These are phyloP conservation scores for Phytopythium montanum DNA, from an alignment of 352 stramenopile genomes.

Conservation along the genomic window DNA sequence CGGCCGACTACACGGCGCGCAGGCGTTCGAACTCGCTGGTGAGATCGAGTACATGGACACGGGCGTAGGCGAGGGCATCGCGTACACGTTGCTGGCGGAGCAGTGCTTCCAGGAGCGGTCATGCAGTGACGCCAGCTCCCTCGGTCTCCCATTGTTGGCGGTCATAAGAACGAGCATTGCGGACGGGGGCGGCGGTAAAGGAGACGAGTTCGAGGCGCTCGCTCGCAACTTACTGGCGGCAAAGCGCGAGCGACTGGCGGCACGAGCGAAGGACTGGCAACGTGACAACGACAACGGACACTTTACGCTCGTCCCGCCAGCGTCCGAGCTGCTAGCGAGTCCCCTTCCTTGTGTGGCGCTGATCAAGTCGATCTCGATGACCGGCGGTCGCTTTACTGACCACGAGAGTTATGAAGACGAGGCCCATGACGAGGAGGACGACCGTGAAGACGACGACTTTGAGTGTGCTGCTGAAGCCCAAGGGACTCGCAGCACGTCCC, in stretches of 20 bases:
- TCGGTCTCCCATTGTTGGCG: conserved; percentile 15
- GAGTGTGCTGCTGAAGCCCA: not conserved
- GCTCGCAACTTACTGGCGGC: not conserved
- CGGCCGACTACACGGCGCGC: conserved; percentile 21
- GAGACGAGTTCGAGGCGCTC: not conserved
- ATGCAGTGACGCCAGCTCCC: not conserved
- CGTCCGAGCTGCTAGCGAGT: conserved; percentile 15
- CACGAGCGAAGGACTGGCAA: conserved; percentile 7
- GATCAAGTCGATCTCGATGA: conserved; percentile 25
- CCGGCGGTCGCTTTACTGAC: not conserved
- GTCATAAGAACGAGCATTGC: conserved; percentile 9
- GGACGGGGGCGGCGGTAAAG: not conserved
- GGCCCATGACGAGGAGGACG: not conserved
- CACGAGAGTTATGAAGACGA: conserved; percentile 1
- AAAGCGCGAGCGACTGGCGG: conserved; percentile 14
- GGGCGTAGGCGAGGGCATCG: conserved; percentile 26
- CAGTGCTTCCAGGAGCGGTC: conserved; percentile 19
- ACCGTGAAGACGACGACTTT: not conserved
- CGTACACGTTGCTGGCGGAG: conserved; percentile 12
- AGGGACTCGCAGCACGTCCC: not conserved
- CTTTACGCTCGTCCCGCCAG: conserved; percentile 21
- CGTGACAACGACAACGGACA: conserved; percentile 30
- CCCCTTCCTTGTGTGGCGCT: conserved; percentile 23
- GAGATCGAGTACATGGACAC: conserved; percentile 18
- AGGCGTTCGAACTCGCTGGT: conserved; percentile 19